Percentiles rank a stretch among this genome's conserved stretches.
Evolutionary conservation across 2,329 filamentous ascomycete species (phyloP).

Genomic region (Aplosporella prunicola): DNA sequence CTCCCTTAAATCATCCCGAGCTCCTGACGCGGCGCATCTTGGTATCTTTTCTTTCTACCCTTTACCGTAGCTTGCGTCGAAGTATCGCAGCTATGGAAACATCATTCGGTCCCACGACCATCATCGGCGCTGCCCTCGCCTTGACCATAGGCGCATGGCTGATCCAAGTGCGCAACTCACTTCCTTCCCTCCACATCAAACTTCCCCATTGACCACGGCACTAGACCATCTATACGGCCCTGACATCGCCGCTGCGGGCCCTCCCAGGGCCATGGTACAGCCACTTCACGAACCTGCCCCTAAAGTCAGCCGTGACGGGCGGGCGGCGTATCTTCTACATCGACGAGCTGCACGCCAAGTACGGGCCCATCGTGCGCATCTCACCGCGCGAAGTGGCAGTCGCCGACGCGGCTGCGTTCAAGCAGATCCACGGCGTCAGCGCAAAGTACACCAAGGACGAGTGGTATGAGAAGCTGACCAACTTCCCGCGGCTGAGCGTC

Average conservation of each 20-base stretch:
- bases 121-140: not conserved
- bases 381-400: slow-evolving; percentile 23
- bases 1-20: not conserved
- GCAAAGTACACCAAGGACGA: slow-evolving; percentile 14
- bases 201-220: not conserved
- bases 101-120: not conserved
- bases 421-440: slow-evolving; percentile 22
- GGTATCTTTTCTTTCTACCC: too few relatives aligned
- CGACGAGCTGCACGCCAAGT: slow-evolving; percentile 26
- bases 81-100: not conserved
- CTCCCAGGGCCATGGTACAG: slow-evolving; percentile 24
- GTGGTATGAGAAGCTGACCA: slow-evolving; percentile 17
- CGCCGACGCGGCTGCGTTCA: slow-evolving; percentile 21
- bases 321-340: slow-evolving; percentile 33
- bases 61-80: not conserved
- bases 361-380: slow-evolving; percentile 24
- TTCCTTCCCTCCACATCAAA: not conserved
- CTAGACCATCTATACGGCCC: slow-evolving; percentile 16
- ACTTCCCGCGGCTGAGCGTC: slow-evolving; percentile 20
- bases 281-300: slow-evolving; percentile 24
- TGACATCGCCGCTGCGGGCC: slow-evolving; percentile 21
- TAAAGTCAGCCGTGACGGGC: slow-evolving; percentile 29
- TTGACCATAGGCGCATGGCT: slow-evolving; percentile 1
- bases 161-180: not conserved
- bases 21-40: too few relatives aligned